These are phyloP conservation scores for Wickerhamiella qilinensis DNA, from an alignment of 805 yeast genomes.

Conservation along the genomic window DNA sequence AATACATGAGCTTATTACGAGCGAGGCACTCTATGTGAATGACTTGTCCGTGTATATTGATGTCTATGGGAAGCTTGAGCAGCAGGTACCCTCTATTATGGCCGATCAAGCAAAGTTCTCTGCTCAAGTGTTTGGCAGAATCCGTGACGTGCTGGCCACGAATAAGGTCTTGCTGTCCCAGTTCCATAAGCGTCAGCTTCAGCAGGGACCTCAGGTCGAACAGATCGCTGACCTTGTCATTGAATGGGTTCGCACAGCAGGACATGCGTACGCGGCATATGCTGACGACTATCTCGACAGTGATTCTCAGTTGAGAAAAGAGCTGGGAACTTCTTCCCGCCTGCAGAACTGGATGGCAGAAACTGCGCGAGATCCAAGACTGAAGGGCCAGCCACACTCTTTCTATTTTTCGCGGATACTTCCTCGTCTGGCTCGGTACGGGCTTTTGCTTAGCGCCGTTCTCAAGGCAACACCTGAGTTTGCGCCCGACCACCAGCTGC, in stretches of 20 bases:
- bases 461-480: slow-evolving; percentile 31
- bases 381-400: slow-evolving; percentile 23
- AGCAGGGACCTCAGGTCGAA: slow-evolving; percentile 51
- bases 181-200: slow-evolving; percentile 36
- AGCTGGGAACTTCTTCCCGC: slow-evolving; percentile 23
- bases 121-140: slow-evolving; percentile 40
- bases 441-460: slow-evolving; percentile 46
- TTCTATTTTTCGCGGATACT: slow-evolving; percentile 42
- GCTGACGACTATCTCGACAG: slow-evolving; percentile 29
- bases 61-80: slow-evolving; percentile 33
- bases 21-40: slow-evolving; percentile 54
- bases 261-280: slow-evolving; percentile 37
- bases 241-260: slow-evolving; percentile 48
- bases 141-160: slow-evolving; percentile 35
- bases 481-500: slow-evolving; percentile 35
- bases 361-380: slow-evolving; percentile 32
- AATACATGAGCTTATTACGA: slow-evolving; percentile 55
- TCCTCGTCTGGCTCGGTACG: slow-evolving; percentile 39
- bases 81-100: slow-evolving; percentile 28
- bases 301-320: slow-evolving; percentile 30
- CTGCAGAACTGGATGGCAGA: slow-evolving; percentile 44
- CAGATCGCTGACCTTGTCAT: slow-evolving; percentile 47
- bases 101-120: slow-evolving; percentile 40
- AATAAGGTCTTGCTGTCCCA: slow-evolving; percentile 45
- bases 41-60: slow-evolving; percentile 50